Conservation (phyloP, 352 stramenopile species). For the Pythium volutum region DNA sequence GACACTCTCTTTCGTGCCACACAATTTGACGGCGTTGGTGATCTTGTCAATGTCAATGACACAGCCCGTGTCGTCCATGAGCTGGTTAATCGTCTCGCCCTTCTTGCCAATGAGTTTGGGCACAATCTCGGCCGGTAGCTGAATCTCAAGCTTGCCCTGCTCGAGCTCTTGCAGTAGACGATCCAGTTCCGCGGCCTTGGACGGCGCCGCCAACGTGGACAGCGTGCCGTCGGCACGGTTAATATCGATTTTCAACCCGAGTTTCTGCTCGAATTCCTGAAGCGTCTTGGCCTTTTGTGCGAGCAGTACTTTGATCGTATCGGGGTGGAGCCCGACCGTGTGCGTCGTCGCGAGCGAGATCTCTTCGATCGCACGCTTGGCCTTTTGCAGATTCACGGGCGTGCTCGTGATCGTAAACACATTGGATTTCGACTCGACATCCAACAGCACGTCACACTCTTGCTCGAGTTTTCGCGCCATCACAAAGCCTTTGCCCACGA, state of each 20-base stretch:
- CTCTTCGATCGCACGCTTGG: slow-evolving; percentile 58
- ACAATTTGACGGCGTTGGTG: slow-evolving; percentile 60
- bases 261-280: slow-evolving; percentile 56
- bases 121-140: slow-evolving; percentile 66
- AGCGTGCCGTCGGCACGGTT: slow-evolving; percentile 67
- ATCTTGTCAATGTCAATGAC: slow-evolving; percentile 81
- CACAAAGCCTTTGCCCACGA: slow-evolving; percentile 65
- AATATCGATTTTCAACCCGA: slow-evolving; percentile 67
- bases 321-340: slow-evolving; percentile 68
- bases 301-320: slow-evolving; percentile 76
- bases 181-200: slow-evolving; percentile 48
- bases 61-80: slow-evolving; percentile 76
- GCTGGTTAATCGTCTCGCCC: slow-evolving; percentile 78
- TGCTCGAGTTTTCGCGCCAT: slow-evolving; percentile 59
- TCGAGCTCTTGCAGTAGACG: slow-evolving; percentile 55
- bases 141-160: slow-evolving; percentile 52
- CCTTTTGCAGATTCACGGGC: slow-evolving; percentile 31
- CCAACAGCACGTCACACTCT: slow-evolving; percentile 53
- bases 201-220: slow-evolving; percentile 46
- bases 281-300: slow-evolving; percentile 72
- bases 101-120: slow-evolving; percentile 86
- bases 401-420: slow-evolving; percentile 57
- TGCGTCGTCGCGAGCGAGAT: slow-evolving; percentile 65
- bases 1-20: slow-evolving; percentile 59
- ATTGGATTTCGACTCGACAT: slow-evolving; percentile 59